These are phyloP conservation scores for Tylopilus rubrobrunneus DNA, from an alignment of 768 basidiomycete genomes.

Conservation along the genomic window DNA sequence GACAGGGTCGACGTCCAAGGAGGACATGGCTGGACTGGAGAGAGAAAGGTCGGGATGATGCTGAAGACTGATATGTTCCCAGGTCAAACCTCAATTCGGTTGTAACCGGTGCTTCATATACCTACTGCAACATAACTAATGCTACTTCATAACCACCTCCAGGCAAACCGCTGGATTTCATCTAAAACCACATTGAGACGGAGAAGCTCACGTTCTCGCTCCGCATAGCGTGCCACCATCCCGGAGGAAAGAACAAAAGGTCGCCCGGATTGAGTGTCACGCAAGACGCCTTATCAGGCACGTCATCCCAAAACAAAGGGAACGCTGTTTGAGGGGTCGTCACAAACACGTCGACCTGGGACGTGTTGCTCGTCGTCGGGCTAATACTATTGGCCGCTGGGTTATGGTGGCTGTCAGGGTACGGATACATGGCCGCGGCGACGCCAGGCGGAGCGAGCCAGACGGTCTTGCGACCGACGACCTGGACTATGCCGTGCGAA, in stretches of 20 bases:
- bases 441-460: slow-evolving; percentile 81
- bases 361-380: slow-evolving; percentile 74
- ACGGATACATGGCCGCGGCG: slow-evolving; percentile 50
- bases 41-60: not conserved
- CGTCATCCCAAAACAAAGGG: slow-evolving; percentile 53
- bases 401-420: slow-evolving; percentile 30
- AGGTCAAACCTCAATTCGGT: slow-evolving; percentile 24
- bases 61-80: slow-evolving; percentile 20
- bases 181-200: slow-evolving; percentile 87
- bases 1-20: slow-evolving; percentile 28
- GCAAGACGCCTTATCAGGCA: slow-evolving; percentile 55
- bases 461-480: slow-evolving; percentile 84
- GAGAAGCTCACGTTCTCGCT: slow-evolving; percentile 81
- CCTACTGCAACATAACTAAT: slow-evolving; percentile 3
- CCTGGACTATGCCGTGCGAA: slow-evolving; percentile 56
- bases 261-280: slow-evolving; percentile 78
- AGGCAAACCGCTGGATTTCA: slow-evolving; percentile 25
- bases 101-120: slow-evolving; percentile 22
- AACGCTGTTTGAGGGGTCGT: slow-evolving; percentile 25
- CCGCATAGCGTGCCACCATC: slow-evolving; percentile 94
- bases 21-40: slow-evolving; percentile 22
- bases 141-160: slow-evolving; percentile 13
- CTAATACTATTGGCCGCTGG: slow-evolving; percentile 37
- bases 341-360: slow-evolving; percentile 73
- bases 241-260: slow-evolving; percentile 82